These are phyloP conservation scores for Aciculoconidium aculeatum DNA, from an alignment of 805 yeast genomes.

Conservation along the genomic window DNA sequence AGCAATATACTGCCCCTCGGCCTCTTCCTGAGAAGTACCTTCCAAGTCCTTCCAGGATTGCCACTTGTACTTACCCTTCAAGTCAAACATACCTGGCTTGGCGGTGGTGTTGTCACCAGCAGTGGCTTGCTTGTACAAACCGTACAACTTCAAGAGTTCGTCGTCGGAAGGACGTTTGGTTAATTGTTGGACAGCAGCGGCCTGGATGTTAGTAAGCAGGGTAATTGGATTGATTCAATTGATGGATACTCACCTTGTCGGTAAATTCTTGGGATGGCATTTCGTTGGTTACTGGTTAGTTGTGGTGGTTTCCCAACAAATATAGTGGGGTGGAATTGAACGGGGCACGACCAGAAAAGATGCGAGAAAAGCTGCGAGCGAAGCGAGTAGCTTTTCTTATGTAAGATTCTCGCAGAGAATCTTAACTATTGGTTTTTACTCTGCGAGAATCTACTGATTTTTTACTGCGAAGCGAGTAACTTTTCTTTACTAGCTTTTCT, in stretches of 20 bases:
- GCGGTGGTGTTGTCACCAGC: slow-evolving; percentile 86
- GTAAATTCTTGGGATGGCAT: slow-evolving; percentile 26
- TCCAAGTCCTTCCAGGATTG: slow-evolving; percentile 87
- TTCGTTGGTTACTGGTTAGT: no score
- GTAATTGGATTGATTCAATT: not conserved
- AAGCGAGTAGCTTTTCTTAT: no score
- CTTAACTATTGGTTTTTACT: no score
- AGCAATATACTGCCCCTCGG: slow-evolving; percentile 74
- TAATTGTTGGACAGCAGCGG: slow-evolving; percentile 71
- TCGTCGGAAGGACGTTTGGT: slow-evolving; percentile 78
- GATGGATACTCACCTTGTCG: slow-evolving; percentile 18
- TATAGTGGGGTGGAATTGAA: no score
- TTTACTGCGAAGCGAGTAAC: no score
- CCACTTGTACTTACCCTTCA: slow-evolving; percentile 97
- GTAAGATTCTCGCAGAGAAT: no score
- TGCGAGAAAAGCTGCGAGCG: no score
- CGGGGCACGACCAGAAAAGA: no score
- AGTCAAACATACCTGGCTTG: slow-evolving; percentile 88
- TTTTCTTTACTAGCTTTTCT: no score
- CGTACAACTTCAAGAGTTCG: slow-evolving; percentile 83
- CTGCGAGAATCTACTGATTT: no score
- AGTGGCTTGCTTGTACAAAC: slow-evolving; percentile 94
- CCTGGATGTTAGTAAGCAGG: slow-evolving; percentile 37
- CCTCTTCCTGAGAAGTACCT: slow-evolving; percentile 85
- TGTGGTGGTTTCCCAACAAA: no score